phyloP scores from a whole-genome alignment of 768 basidiomycete genomes.

The Lactarius evosmus region DNA sequence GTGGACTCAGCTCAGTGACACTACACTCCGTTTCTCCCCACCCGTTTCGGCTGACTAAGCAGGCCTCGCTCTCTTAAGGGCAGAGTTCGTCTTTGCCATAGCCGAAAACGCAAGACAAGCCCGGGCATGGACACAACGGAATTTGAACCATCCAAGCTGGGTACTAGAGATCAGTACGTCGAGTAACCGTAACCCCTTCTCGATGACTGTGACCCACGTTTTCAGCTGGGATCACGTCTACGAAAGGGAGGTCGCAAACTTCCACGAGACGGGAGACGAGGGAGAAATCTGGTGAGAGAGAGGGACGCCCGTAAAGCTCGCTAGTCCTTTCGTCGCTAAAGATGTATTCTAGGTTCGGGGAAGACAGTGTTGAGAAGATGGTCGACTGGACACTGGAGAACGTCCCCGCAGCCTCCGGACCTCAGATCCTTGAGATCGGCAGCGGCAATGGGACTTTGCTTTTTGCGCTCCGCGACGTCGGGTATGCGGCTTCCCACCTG shows the following conservation, averaged over 20 bases:
- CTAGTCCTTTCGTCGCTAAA: neutral
- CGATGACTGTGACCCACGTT: neutral
- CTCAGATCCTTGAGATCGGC: conserved; percentile 72
- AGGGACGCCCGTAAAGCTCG: neutral
- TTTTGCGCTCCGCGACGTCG: conserved; percentile 65
- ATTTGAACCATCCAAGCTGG: conserved; percentile 68
- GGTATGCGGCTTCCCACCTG: conserved; percentile 52
- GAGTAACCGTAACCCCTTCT: neutral
- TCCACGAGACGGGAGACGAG: conserved; percentile 75
- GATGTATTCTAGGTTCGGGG: conserved; percentile 62
- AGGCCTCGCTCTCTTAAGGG: neutral
- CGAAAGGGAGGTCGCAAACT: conserved; percentile 64
- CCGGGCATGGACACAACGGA: conserved; percentile 28
- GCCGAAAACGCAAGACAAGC: neutral
- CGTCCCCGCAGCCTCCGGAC: conserved; percentile 45
- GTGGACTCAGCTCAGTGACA: neutral
- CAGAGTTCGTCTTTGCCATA: neutral
- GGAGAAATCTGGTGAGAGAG: conserved; percentile 74
- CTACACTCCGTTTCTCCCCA: neutral
- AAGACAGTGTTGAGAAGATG: conserved; percentile 75
- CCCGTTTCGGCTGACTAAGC: conserved; percentile 11
- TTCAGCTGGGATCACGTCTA: conserved; percentile 81
- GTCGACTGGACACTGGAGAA: conserved; percentile 64
- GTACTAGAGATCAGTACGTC: conserved; percentile 74
- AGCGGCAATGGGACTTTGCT: conserved; percentile 77